These are phyloP conservation scores for Neurospora cerealis DNA, from an alignment of 495 filamentous ascomycete species.

Conservation along the genomic window DNA sequence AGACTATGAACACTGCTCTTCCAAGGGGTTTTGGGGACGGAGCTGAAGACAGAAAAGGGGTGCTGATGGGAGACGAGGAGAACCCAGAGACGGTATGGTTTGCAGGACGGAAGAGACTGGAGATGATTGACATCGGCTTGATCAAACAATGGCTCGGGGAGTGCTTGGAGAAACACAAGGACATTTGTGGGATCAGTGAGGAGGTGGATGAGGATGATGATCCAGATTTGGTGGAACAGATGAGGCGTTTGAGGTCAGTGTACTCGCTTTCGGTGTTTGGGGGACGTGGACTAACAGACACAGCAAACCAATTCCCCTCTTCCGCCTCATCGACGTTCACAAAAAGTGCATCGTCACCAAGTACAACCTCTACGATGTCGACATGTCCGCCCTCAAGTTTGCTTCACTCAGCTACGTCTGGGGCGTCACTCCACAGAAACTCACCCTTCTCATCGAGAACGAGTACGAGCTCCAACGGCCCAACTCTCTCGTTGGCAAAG, in stretches of 20 bases:
- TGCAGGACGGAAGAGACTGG: not conserved
- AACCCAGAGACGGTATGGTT: not conserved
- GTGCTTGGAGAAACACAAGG: not conserved
- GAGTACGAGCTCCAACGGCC: conserved; percentile 1
- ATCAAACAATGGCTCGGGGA: not conserved
- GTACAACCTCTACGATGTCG: not conserved
- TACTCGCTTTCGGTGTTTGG: not conserved
- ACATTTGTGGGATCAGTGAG: not conserved
- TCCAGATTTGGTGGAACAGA: not conserved
- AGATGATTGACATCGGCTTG: not conserved
- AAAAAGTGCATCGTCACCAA: not conserved
- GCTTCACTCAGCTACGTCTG: conserved; percentile 4
- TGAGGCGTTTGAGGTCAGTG: not conserved
- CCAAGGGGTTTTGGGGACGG: not conserved
- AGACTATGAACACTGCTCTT: not conserved
- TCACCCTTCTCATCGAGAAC: not conserved
- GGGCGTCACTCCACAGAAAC: conserved; percentile 1
- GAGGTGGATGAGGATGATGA: not conserved
- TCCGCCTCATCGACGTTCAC: not conserved
- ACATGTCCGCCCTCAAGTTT: not conserved
- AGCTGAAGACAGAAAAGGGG: not conserved
- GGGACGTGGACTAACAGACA: not conserved
- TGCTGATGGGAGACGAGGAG: not conserved
- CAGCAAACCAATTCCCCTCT: not conserved
- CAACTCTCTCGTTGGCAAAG: not conserved